Evolutionary conservation across 257 asterid species (phyloP).

Genomic region (Rhazya stricta): DNA sequence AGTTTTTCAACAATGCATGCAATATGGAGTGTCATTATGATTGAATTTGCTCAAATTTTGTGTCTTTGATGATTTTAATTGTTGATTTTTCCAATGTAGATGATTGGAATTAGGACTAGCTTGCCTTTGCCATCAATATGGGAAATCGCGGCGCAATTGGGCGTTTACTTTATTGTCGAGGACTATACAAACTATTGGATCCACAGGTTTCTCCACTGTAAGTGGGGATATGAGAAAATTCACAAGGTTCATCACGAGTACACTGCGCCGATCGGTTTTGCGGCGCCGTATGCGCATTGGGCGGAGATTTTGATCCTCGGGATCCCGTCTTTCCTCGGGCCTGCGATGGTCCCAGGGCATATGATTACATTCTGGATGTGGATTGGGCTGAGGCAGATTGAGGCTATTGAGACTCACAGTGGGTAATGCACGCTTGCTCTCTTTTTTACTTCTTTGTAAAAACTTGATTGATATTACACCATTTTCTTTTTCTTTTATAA

Average conservation of each 20-base stretch:
- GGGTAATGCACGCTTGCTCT: slow-evolving; percentile 85
- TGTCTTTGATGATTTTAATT: neutral
- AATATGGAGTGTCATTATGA: neutral
- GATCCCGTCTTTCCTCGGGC: slow-evolving; percentile 91
- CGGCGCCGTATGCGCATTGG: slow-evolving; percentile 99
- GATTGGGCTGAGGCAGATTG: slow-evolving; percentile 92
- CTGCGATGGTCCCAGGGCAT: slow-evolving; percentile 89
- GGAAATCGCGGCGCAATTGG: slow-evolving; percentile 69
- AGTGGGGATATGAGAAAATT: slow-evolving; percentile 96
- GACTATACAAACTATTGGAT: slow-evolving; percentile 94
- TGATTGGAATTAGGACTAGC: slow-evolving; percentile 80
- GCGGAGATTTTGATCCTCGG: slow-evolving; percentile 94
- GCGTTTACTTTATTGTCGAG: slow-evolving; percentile 75
- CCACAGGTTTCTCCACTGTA: slow-evolving; percentile 82
- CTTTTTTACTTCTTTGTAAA: neutral
- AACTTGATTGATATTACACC: neutral
- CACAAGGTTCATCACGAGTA: slow-evolving; percentile 97
- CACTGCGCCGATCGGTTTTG: slow-evolving; percentile 90
- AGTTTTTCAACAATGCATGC: slow-evolving; percentile 1
- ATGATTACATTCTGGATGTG: slow-evolving; percentile 94
- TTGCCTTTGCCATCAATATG: slow-evolving; percentile 85
- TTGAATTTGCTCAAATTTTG: neutral
- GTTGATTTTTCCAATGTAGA: slow-evolving; percentile 29
- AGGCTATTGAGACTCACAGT: slow-evolving; percentile 98
- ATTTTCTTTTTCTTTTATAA: no score